Base-by-base conservation (phyloP, 441 rosid genomes). In the Croton laevigatus region DNA sequence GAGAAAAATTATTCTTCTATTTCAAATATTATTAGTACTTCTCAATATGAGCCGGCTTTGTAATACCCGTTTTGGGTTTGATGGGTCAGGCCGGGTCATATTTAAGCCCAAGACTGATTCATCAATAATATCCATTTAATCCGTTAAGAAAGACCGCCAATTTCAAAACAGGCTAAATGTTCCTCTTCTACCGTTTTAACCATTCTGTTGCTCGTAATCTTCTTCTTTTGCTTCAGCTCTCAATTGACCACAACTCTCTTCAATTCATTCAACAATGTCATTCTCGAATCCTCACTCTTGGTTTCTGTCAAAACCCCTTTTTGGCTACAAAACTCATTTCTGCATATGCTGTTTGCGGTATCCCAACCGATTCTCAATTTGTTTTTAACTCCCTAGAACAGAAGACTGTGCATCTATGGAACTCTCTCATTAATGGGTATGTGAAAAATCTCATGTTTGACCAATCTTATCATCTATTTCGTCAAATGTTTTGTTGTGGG, bases 311-410 rank as follows among this genome's bases (percentile, higher is more conserved):
- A 53, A 81, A 74, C 65, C 77, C 91, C 0, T 77, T 81, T 70
- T 62, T 87, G 23, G 84, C 86, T 42, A 76, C 89, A 4, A 85
- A 85, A 57, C 90, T 90, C 73, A 72, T 90, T 72, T 80, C 91
- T 32, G 87, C 84, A 0, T 90, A 86, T 60, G 83, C 91, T 27
- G 22, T 65, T 42, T 76, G 72, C 40, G 78, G 76, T 22, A 52
- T 36, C 65, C 75, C 76, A 40, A 61, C 70, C 8, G 74, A 48
- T 23, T 81, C 93, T 0, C 75, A 70, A 20, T 73, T 83, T 71
- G 80, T 88, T 45, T 90, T 88, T 17, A 46, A 81, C 63, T 81
- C 83, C 13, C 53, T 81, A 14, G 72, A 57, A 10, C 38, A 71
- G 48, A 79, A 76, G 69, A 76, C 67, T 45, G 81, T 81, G 54